Percentiles rank a stretch among this genome's conserved stretches.
Evolutionary conservation across 2,329 filamentous ascomycete species (phyloP).

Genomic region (Drechmeria coniospora): DNA sequence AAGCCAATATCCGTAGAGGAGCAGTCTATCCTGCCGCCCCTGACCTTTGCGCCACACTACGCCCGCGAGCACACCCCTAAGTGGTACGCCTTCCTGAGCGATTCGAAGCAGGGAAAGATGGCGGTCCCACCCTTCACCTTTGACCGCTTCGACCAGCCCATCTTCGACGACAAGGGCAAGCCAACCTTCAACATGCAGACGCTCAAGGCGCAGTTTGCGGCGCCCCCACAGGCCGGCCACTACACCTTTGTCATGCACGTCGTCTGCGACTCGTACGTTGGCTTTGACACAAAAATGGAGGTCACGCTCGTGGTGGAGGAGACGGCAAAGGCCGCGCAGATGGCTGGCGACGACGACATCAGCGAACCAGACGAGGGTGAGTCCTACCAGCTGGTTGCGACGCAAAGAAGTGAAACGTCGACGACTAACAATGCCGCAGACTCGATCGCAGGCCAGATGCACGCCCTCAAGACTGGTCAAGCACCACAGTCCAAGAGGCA

Average conservation of each 20-base stretch:
- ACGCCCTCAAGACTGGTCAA: slow-evolving; percentile 60
- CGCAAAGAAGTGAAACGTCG: not conserved
- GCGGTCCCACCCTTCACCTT: slow-evolving; percentile 96
- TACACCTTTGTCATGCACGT: slow-evolving; percentile 93
- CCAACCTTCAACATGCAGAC: slow-evolving; percentile 94
- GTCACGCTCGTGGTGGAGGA: slow-evolving; percentile 83
- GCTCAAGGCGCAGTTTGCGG: slow-evolving; percentile 91
- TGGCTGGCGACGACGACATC: slow-evolving; percentile 83
- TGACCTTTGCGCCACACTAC: slow-evolving; percentile 84
- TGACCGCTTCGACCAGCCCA: slow-evolving; percentile 75
- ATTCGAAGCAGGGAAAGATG: slow-evolving; percentile 89
- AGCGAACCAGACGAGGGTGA: slow-evolving; percentile 95
- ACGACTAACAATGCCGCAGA: slow-evolving; percentile 34
- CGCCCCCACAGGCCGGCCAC: slow-evolving; percentile 78
- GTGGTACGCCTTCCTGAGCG: slow-evolving; percentile 91
- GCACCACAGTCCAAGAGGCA: slow-evolving; percentile 43
- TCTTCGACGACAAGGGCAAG: slow-evolving; percentile 64
- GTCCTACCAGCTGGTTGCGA: slow-evolving; percentile 16
- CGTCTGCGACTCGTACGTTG: slow-evolving; percentile 87
- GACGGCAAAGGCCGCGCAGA: slow-evolving; percentile 64
- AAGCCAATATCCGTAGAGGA: slow-evolving; percentile 41
- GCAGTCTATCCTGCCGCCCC: slow-evolving; percentile 57
- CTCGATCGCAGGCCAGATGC: slow-evolving; percentile 82
- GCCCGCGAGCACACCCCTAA: slow-evolving; percentile 76
- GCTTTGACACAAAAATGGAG: slow-evolving; percentile 84